Evolutionary conservation across 768 basidiomycete genomes (phyloP).

Genomic region (Clavaria fumosa): DNA sequence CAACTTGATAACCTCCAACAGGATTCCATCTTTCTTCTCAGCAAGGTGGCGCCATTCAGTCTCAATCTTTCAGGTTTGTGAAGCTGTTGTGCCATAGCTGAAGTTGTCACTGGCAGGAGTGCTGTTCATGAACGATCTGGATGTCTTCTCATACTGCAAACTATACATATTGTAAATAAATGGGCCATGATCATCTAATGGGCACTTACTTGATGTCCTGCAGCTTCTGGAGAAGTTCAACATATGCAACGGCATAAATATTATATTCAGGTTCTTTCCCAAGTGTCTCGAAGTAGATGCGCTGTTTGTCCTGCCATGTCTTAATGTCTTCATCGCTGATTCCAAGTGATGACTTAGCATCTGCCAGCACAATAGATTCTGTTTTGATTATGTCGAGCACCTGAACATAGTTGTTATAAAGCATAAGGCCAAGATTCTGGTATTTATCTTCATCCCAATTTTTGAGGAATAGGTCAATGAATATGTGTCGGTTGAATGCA

Average conservation of each 20-base stretch:
- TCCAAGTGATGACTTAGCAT: conserved; percentile 3
- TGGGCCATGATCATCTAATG: neutral
- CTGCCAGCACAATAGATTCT: conserved; percentile 3
- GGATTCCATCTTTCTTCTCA: too few species aligned
- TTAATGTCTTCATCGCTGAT: conserved; percentile 3
- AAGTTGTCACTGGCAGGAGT: too few species aligned
- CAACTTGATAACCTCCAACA: neutral
- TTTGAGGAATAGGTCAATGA: conserved; percentile 19
- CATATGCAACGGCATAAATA: neutral
- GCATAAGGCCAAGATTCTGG: conserved; percentile 14
- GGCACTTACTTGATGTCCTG: neutral
- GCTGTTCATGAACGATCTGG: neutral
- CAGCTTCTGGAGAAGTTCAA: neutral
- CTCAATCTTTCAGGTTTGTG: neutral
- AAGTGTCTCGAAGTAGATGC: neutral
- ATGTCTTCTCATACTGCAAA: neutral
- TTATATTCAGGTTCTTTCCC: conserved; percentile 8
- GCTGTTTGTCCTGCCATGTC: conserved; percentile 5
- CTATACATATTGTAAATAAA: neutral
- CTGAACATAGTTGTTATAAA: conserved; percentile 13
- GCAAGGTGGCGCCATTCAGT: too few species aligned
- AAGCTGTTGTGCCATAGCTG: too few species aligned
- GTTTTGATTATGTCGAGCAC: conserved; percentile 11
- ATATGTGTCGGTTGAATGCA: conserved; percentile 14
- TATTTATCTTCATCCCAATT: conserved; percentile 24